Evolutionary conservation across 192 early-diverging fungal genomes (phyloP), one percentile per base, ranked within the genome.

Genomic region (Jimgerdemannia lactiflua): DNA sequence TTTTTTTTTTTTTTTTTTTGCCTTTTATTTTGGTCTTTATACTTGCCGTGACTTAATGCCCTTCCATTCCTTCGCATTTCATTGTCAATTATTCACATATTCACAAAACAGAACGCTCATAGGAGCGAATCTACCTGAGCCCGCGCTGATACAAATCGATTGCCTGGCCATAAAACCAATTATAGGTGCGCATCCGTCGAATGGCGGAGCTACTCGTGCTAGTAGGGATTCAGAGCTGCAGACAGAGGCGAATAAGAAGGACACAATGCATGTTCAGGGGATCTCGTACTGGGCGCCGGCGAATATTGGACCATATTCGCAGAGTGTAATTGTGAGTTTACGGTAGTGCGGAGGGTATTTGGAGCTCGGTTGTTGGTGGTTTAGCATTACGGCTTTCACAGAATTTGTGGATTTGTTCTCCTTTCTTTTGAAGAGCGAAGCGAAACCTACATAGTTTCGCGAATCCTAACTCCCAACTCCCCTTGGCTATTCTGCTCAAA

Each of bases 221-320:
- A n/a, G n/a, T n/a, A n/a, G n/a, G n/a, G n/a, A n/a, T n/a, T n/a
- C n/a, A n/a, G n/a, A n/a, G n/a, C n/a, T 64, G 64, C 64, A 72
- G 17, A 44, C 63, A 3, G 70, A 73, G 4, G 59, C 54, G 3
- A 42, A 39, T 7, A 71, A 70, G 43, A 85, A 84, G 67, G 78
- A 89, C 29, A 89, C 88, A 0, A 81, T 95, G 81, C 94, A 95
- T 84, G 94, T 95, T 9, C 94, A 95, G 76, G 87, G 92, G 20
- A 86, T 95, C 10, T 95, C 94, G 14, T 95, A 95, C 78, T 95
- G 94, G 94, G 94, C 94, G 8, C 94, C 94, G 40, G 93, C 94
- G 39, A 95, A 95, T 73, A 95, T 95, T 77, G 94, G 94, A 29
- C 94, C 94, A 20, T 95, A 95, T 78, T 92, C 90, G 11, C 94